Conservation (phyloP, 2,329 filamentous ascomycete genomes). For the Ustilaginoidea virens region DNA sequence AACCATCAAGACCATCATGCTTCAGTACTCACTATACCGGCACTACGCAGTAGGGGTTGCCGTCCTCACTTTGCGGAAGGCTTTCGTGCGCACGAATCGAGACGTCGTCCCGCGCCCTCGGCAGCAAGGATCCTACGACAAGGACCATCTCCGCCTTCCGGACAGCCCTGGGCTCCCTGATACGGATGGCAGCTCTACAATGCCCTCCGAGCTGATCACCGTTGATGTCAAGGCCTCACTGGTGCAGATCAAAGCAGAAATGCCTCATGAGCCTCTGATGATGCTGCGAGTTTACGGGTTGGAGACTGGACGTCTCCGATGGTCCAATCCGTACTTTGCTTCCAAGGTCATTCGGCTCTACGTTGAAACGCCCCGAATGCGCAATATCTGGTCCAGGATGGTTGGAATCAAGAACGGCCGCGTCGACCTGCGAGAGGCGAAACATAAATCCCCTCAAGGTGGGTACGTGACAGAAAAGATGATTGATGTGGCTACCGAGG, state of each 20-base stretch:
- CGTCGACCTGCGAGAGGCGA: constrained; percentile 64
- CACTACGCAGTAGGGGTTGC: constrained; percentile 85
- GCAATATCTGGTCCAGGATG: constrained; percentile 71
- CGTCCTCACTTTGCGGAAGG: constrained; percentile 54
- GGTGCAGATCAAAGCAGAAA: constrained; percentile 73
- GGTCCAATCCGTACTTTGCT: constrained; percentile 68
- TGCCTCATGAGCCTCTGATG: constrained; percentile 79
- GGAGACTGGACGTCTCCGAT: constrained; percentile 72
- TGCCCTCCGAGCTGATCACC: constrained; percentile 51
- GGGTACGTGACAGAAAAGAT: constrained; percentile 58
- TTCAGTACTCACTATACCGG: constrained; percentile 86
- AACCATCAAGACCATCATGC: constrained; percentile 58
- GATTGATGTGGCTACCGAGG: constrained; percentile 71
- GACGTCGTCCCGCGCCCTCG: constrained; percentile 19
- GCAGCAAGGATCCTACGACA: constrained; percentile 15
- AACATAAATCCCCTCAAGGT: constrained; percentile 46
- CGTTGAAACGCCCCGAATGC: constrained; percentile 72
- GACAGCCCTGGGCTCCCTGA: constrained; percentile 12
- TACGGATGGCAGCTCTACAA: constrained; percentile 17
- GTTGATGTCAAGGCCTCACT: constrained; percentile 70
- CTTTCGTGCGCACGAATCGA: constrained; percentile 41
- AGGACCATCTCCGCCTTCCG: constrained; percentile 18
- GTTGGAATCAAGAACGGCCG: constrained; percentile 70
- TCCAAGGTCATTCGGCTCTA: constrained; percentile 72
- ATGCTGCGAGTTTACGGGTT: constrained; percentile 80